Evolutionary conservation across 202 grass and related monocot genomes (phyloP), one percentile per base, ranked within the genome.

Genomic region (Panicum hallii): DNA sequence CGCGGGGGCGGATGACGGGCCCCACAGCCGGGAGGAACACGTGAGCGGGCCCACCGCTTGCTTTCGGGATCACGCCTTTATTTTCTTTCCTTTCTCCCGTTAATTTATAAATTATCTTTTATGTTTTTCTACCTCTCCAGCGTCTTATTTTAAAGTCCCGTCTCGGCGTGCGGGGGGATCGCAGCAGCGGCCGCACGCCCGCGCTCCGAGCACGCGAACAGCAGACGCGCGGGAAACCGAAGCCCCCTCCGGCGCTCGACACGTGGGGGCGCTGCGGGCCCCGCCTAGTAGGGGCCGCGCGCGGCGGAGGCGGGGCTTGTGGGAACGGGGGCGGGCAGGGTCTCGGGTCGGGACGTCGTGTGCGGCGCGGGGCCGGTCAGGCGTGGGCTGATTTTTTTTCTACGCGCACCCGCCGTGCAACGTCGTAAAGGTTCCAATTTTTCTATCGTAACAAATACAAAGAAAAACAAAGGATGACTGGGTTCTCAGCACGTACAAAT

Each of bases 21-120:
- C 85, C 80, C 80, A 58, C 66, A 9, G n/a, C 40, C 9, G 7
- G 16, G 22, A 20, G 70, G 69, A 26, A 77, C 85, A 83, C 88
- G 88, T 87, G 84, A 87, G 80, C 62, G 79, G 48, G 49, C 64
- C 79, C 79, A 70, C 54, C 34, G 12, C 36, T 36, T 83, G 74
- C 74, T 83, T 87, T 79, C 61, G 16, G 40, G 83, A 85, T 67
- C 87, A 46, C 53, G 86, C 80, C 11, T 53, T 52, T 2, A 5
- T 45, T 26, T 57, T 16, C 15, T 1, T 65, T 17, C 42, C 5
- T 20, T 38, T 0, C 36, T 38, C 3, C 36, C 3, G 34, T 34
- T 34, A 5, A 4, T 38, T 4, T 38, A 38, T 38, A 38, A 38
- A 32, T 3, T 38, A 26, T 38, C 5, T 38, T 38, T 38, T 38